These are phyloP conservation scores for Cymbopogon flexuosus DNA, from an alignment of 202 grass and related monocot species.

Conservation along the genomic window DNA sequence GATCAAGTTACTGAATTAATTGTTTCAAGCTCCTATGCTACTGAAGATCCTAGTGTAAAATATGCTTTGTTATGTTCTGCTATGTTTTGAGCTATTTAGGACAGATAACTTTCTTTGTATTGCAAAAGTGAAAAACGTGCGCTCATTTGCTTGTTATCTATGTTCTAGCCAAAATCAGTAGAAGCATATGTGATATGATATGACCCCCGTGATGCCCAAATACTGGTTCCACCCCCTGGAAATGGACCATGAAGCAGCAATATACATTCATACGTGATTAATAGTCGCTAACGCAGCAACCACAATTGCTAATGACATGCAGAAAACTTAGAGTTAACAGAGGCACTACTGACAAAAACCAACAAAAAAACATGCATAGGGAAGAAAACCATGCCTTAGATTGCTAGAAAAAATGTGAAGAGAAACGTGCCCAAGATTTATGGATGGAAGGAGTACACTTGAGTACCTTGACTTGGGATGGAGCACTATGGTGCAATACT, in stretches of 20 bases:
- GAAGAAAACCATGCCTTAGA: background rate
- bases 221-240: background rate
- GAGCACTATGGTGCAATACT: slow-evolving; percentile 47
- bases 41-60: background rate
- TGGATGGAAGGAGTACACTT: background rate
- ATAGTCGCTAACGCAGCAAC: background rate
- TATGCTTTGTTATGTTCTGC: background rate
- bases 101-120: background rate
- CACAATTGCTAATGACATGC: background rate
- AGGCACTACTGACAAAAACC: background rate
- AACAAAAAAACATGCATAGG: background rate
- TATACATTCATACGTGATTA: background rate
- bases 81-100: background rate
- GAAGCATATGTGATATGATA: background rate
- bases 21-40: background rate
- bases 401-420: background rate
- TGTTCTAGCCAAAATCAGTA: background rate
- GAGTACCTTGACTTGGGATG: slow-evolving; percentile 58
- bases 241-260: background rate
- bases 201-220: background rate
- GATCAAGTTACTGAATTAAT: background rate
- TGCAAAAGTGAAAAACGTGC: background rate
- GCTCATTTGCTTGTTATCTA: background rate
- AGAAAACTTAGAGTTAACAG: background rate
- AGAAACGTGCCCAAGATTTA: background rate